A percentile compares a stretch with the other conserved stretches of the same genome.
These are phyloP conservation scores for Plectosphaerella cucumerina DNA, from an alignment of 2,329 filamentous ascomycete genomes.

Conservation along the genomic window DNA sequence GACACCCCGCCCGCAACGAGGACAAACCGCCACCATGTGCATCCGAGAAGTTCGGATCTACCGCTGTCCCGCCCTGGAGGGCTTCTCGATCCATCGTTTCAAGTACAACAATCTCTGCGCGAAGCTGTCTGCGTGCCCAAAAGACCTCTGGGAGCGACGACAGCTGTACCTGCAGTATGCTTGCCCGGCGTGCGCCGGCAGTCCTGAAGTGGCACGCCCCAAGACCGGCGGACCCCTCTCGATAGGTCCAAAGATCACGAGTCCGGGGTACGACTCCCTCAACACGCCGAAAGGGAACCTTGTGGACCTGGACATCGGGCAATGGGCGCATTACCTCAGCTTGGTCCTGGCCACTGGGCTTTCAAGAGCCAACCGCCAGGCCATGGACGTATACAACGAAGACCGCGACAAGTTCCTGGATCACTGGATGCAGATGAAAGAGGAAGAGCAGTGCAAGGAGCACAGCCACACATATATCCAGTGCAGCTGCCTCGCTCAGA, in stretches of 20 bases:
- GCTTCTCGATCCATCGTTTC: background rate
- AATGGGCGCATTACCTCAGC: background rate
- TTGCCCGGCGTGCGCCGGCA: slow-evolving; percentile 1
- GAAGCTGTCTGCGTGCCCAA: background rate
- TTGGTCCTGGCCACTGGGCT: too few relatives aligned
- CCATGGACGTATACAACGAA: too few relatives aligned
- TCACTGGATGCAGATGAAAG: background rate
- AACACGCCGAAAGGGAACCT: background rate
- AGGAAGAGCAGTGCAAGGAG: slow-evolving; percentile 11
- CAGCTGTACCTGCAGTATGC: background rate
- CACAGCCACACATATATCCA: slow-evolving; percentile 2
- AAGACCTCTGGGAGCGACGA: slow-evolving; percentile 1
- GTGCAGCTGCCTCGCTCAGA: slow-evolving; percentile 11
- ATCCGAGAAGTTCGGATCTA: background rate
- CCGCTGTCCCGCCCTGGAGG: background rate
- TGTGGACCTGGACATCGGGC: background rate
- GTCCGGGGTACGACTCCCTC: background rate
- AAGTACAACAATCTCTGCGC: slow-evolving; percentile 1
- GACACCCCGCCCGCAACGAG: background rate
- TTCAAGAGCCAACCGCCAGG: too few relatives aligned
- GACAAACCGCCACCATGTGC: background rate
- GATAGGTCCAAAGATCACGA: too few relatives aligned
- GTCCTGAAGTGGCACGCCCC: background rate
- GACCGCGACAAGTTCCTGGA: background rate
- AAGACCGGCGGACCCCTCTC: too few relatives aligned